Conservation (phyloP, 2,329 filamentous ascomycete genomes). For the Fusarium caatingaense region DNA sequence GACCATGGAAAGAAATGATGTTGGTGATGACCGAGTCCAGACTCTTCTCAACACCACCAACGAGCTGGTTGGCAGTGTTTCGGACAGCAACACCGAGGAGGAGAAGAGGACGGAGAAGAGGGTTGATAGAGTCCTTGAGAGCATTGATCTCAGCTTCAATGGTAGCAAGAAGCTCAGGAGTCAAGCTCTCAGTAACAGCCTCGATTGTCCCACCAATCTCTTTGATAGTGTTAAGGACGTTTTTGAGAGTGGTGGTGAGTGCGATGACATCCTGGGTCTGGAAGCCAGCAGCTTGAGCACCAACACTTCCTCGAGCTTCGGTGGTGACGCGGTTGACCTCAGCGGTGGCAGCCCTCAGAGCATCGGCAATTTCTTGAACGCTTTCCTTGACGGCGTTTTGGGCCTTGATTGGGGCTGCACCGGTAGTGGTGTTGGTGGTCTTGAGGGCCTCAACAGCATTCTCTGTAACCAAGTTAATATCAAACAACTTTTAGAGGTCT, state of each 20-base stretch:
- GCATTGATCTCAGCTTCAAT: constrained; percentile 12
- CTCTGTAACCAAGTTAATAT: neutral
- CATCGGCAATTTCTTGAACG: neutral
- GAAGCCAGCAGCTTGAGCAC: neutral
- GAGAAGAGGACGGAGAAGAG: constrained; percentile 11
- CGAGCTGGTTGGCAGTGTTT: neutral
- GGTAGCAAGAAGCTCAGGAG: neutral
- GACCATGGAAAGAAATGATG: neutral
- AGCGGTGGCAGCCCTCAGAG: neutral
- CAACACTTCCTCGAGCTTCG: constrained; percentile 20
- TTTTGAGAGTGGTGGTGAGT: neutral
- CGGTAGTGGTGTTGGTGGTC: neutral
- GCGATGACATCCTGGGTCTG: neutral
- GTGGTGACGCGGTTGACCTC: constrained; percentile 22
- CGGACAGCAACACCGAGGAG: constrained; percentile 3
- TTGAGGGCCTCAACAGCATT: neutral
- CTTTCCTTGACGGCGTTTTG: constrained; percentile 3
- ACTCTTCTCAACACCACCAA: neutral
- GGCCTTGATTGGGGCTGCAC: neutral
- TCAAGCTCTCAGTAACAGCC: neutral
- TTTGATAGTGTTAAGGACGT: neutral
- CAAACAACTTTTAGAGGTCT: fast-evolving
- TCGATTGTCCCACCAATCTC: neutral
- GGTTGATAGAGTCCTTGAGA: neutral
- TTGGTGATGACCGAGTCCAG: neutral